Evolutionary conservation across 2,329 filamentous ascomycete genomes (phyloP).

Genomic region (Diaporthe batatas): DNA sequence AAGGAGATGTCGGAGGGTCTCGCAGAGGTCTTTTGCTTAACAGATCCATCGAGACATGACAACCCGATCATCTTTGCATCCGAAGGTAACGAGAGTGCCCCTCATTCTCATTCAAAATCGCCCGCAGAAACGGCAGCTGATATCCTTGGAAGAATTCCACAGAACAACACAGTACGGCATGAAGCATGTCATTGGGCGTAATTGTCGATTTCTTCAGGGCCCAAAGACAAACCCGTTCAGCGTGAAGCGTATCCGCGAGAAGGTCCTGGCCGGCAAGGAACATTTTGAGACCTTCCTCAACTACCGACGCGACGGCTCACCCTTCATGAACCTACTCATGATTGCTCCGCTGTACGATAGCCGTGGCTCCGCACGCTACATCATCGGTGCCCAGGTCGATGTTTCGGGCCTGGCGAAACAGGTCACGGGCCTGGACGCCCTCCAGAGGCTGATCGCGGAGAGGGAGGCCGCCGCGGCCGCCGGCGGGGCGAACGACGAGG

Average conservation of each 20-base stretch:
- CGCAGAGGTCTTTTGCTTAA: slow-evolving; percentile 82
- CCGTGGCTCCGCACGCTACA: slow-evolving; percentile 75
- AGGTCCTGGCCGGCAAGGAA: slow-evolving; percentile 73
- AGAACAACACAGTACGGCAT: slow-evolving; percentile 41
- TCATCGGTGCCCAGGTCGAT: slow-evolving; percentile 80
- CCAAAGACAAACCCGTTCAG: slow-evolving; percentile 76
- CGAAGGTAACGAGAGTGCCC: slow-evolving; percentile 66
- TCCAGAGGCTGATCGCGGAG: slow-evolving; percentile 61
- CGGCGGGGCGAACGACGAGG: neutral
- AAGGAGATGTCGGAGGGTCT: slow-evolving; percentile 78
- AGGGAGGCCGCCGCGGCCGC: neutral
- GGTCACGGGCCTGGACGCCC: slow-evolving; percentile 73
- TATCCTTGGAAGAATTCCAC: slow-evolving; percentile 64
- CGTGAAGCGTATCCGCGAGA: slow-evolving; percentile 72
- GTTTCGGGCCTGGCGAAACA: slow-evolving; percentile 77
- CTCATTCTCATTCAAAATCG: neutral
- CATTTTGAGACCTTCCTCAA: slow-evolving; percentile 82
- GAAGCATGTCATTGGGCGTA: slow-evolving; percentile 79
- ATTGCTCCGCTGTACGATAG: slow-evolving; percentile 77
- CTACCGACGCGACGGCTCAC: slow-evolving; percentile 80
- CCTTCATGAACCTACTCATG: slow-evolving; percentile 84
- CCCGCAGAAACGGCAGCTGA: slow-evolving; percentile 9
- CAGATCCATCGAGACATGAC: slow-evolving; percentile 78
- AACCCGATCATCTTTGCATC: slow-evolving; percentile 85
- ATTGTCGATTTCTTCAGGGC: slow-evolving; percentile 84